Evolutionary conservation across 352 stramenopile species (phyloP).

Genomic region (Phytophthora pisi): DNA sequence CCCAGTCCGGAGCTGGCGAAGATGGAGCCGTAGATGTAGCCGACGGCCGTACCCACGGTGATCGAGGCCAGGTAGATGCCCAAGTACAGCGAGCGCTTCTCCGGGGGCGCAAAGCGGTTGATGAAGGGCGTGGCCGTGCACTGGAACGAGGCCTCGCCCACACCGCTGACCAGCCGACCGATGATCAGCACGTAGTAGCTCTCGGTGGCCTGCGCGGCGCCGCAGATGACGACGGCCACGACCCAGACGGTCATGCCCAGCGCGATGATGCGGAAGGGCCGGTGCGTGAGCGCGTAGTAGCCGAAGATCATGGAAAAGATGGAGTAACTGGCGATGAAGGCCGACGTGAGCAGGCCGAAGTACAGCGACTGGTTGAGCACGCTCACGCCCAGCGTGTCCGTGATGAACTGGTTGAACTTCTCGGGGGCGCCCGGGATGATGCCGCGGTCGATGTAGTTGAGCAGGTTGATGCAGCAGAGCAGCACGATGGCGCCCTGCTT

Average conservation of each 20-base stretch:
- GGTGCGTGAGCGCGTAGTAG: conserved; percentile 87
- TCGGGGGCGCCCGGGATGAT: conserved; percentile 94
- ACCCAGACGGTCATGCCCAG: conserved; percentile 91
- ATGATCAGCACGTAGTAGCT: conserved; percentile 92
- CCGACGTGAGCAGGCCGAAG: conserved; percentile 90
- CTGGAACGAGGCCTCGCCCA: conserved; percentile 93
- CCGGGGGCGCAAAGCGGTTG: conserved; percentile 79
- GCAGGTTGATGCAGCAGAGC: conserved; percentile 90
- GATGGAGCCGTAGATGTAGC: conserved; percentile 90
- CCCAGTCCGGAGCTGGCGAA: conserved; percentile 62
- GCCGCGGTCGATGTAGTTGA: conserved; percentile 95
- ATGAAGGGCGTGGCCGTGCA: conserved; percentile 94
- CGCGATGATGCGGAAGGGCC: conserved; percentile 92
- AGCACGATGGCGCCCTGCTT: conserved; percentile 80
- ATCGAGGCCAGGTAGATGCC: conserved; percentile 93
- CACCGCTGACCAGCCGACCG: conserved; percentile 86
- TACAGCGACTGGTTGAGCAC: conserved; percentile 74
- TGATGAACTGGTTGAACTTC: conserved; percentile 94
- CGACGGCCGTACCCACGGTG: conserved; percentile 90
- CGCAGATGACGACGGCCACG: conserved; percentile 88
- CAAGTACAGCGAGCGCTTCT: conserved; percentile 87
- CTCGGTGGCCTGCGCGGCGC: conserved; percentile 69
- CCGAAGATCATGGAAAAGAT: conserved; percentile 92
- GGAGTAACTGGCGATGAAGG: conserved; percentile 95
- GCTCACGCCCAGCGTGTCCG: conserved; percentile 65